phyloP scores from a whole-genome alignment of 2,329 filamentous ascomycete species.

The Calonectria pseudoturangicola region DNA sequence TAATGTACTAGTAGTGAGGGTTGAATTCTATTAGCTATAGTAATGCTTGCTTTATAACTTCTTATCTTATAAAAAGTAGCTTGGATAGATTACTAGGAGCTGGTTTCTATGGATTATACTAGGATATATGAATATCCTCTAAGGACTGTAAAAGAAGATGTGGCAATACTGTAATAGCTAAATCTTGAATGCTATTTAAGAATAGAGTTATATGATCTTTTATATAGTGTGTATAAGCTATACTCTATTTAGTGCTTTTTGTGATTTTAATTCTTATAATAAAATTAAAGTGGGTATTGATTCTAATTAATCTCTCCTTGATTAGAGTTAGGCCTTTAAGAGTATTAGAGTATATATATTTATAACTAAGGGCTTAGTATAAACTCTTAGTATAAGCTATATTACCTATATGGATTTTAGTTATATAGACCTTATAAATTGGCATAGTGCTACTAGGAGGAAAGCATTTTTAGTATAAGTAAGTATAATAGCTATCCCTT shows the following conservation, averaged over 20 bases:
- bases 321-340: neutral
- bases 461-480: neutral
- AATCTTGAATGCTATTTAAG: neutral
- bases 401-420: neutral
- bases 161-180: neutral
- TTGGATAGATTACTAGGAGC: neutral
- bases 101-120: neutral
- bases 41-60: neutral
- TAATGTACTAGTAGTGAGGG: neutral
- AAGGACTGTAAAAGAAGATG: neutral
- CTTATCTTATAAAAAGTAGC: neutral
- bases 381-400: neutral
- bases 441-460: neutral
- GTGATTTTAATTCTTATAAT: neutral
- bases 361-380: neutral
- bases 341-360: neutral
- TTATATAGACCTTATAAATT: neutral
- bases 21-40: neutral
- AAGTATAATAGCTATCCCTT: too few species aligned
- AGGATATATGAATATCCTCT: neutral
- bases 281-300: neutral
- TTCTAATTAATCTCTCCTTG: neutral
- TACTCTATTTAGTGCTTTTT: neutral
- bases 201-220: neutral
- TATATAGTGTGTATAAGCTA: neutral